phyloP scores from a whole-genome alignment of 108 stramenopile genomes.

The Nitzschia sp. region DNA sequence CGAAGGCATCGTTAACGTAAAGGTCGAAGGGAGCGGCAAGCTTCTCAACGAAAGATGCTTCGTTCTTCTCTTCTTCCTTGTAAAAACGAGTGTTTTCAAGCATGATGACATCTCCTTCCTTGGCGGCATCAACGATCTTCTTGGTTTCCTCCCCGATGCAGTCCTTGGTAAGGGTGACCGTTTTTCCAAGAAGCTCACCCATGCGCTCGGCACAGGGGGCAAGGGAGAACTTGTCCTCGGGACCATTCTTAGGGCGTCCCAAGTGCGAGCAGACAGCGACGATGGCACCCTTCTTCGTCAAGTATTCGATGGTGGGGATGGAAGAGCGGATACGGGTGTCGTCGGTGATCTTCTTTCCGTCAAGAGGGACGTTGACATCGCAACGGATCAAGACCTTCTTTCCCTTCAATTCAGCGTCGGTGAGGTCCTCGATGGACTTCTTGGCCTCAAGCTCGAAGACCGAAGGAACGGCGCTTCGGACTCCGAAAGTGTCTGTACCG shows the following conservation, averaged over 20 bases:
- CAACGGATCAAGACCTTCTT: slow-evolving; percentile 97
- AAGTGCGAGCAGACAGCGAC: slow-evolving; percentile 98
- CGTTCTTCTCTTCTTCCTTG: slow-evolving; percentile 96
- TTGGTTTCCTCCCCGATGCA: slow-evolving; percentile 97
- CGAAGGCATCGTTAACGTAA: slow-evolving; percentile 99
- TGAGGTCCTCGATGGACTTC: slow-evolving; percentile 92
- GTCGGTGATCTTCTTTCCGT: slow-evolving; percentile 96
- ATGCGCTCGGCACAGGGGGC: slow-evolving; percentile 94
- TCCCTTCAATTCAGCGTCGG: slow-evolving; percentile 93
- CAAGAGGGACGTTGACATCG: slow-evolving; percentile 98
- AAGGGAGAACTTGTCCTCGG: slow-evolving; percentile 99
- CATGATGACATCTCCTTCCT: slow-evolving; percentile 95
- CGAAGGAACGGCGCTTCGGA: slow-evolving; percentile 48
- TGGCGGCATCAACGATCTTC: slow-evolving; percentile 70
- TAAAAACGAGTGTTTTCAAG: slow-evolving; percentile 99
- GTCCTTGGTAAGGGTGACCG: slow-evolving; percentile 92
- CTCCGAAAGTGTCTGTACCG: slow-evolving; percentile 57
- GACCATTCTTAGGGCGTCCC: slow-evolving; percentile 97
- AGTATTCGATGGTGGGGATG: slow-evolving; percentile 98
- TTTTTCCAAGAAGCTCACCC: slow-evolving; percentile 92
- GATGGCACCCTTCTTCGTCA: slow-evolving; percentile 96
- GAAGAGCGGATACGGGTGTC: slow-evolving; percentile 99
- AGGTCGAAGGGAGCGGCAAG: slow-evolving; percentile 91
- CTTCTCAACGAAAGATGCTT: slow-evolving; percentile 89
- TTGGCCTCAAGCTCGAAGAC: slow-evolving; percentile 86